Evolutionary conservation across 371 early-diverging fungal genomes (phyloP).

Genomic region (Caulochytrium protostelioides): DNA sequence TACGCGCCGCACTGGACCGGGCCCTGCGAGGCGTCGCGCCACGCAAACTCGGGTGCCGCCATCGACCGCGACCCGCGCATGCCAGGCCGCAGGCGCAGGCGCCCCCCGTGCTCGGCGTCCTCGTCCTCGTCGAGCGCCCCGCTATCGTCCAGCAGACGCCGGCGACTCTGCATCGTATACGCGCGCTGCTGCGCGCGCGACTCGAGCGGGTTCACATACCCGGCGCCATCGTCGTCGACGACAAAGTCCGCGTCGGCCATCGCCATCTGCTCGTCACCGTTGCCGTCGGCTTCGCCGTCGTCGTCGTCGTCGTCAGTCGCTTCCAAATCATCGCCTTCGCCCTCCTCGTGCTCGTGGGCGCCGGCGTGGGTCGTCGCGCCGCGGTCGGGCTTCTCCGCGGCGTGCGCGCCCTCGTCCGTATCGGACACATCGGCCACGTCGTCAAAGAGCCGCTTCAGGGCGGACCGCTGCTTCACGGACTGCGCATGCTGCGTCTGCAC

Average conservation of each 20-base stretch:
- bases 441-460: too few species aligned
- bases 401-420: too few species aligned
- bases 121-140: too few species aligned
- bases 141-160: too few species aligned
- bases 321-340: slow-evolving; percentile 1
- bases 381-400: too few species aligned
- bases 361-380: slow-evolving; percentile 2
- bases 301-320: slow-evolving; percentile 15
- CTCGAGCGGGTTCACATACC: slow-evolving; percentile 23
- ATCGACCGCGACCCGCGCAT: too few species aligned
- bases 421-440: too few species aligned
- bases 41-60: too few species aligned
- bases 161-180: slow-evolving; percentile 6
- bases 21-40: not conserved
- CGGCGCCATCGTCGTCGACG: slow-evolving; percentile 66
- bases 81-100: too few species aligned
- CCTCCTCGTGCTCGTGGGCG: slow-evolving; percentile 3
- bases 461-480: too few species aligned
- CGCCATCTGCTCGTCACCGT: slow-evolving; percentile 11
- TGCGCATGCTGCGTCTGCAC: too few species aligned
- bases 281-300: slow-evolving; percentile 7
- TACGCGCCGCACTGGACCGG: not conserved
- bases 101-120: too few species aligned
- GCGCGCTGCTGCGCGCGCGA: slow-evolving; percentile 4
- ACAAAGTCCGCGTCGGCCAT: slow-evolving; percentile 47